phyloP scores from a whole-genome alignment of 805 yeast genomes.

The Barnettozyma pratensis region DNA sequence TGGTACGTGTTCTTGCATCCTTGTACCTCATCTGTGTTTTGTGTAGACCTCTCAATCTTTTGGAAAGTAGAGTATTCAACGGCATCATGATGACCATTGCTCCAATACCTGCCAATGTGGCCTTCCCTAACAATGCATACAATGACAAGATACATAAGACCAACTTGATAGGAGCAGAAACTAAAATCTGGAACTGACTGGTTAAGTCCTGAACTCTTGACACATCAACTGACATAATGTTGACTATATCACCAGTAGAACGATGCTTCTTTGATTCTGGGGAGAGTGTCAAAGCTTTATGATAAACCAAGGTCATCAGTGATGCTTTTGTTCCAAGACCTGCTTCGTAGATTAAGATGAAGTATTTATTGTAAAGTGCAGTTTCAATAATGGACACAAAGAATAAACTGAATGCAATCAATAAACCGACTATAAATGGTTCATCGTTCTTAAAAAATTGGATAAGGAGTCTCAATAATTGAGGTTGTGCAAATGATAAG shows the following conservation, averaged over 20 bases:
- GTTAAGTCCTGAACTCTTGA: slow-evolving; percentile 55
- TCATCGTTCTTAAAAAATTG: slow-evolving; percentile 46
- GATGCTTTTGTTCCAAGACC: slow-evolving; percentile 65
- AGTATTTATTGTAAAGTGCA: slow-evolving; percentile 62
- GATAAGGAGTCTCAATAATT: slow-evolving; percentile 63
- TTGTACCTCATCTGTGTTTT: slow-evolving; percentile 57
- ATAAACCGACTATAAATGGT: slow-evolving; percentile 40
- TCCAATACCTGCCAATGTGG: slow-evolving; percentile 53
- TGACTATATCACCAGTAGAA: slow-evolving; percentile 76
- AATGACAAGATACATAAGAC: slow-evolving; percentile 49
- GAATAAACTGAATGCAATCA: slow-evolving; percentile 63
- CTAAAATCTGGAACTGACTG: slow-evolving; percentile 46
- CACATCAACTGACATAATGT: slow-evolving; percentile 75
- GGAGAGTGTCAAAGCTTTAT: slow-evolving; percentile 66
- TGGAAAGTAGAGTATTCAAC: slow-evolving; percentile 43
- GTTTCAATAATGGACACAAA: slow-evolving; percentile 55
- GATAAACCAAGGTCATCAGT: slow-evolving; percentile 60
- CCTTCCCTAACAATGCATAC: slow-evolving; percentile 49
- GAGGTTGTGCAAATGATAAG: slow-evolving; percentile 87
- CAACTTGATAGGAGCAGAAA: slow-evolving; percentile 57
- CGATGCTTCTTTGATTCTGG: slow-evolving; percentile 53
- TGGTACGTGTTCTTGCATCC: slow-evolving; percentile 52
- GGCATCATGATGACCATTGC: slow-evolving; percentile 56
- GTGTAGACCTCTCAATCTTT: slow-evolving; percentile 38
- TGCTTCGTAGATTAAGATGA: slow-evolving; percentile 49